Percentiles rank a stretch among this genome's conserved stretches.
These are phyloP conservation scores for maize (Zea mays) DNA, from an alignment of 176 grass and related monocot species.

Conservation along the genomic window Zm-B73-REFERENCE-NAM-5.0 NC_050105.1:150499001-150499500, in stretches of 20 bases:
- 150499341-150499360: constrained; percentile 66
- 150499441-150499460: neutral
- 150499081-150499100: constrained; percentile 53
- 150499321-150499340: constrained; percentile 84
- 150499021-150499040: constrained; percentile 65
- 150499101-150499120: constrained; percentile 65
- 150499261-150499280: constrained; percentile 61
- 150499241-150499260: neutral
- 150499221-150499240: neutral
- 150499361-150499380: constrained; percentile 80
- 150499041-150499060: constrained; percentile 41
- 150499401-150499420: neutral
- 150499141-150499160: neutral
- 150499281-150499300: constrained; percentile 75
- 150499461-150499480: neutral
- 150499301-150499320: constrained; percentile 70
- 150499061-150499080: constrained; percentile 83
- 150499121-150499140: constrained; percentile 54
- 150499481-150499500: neutral
- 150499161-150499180: neutral
- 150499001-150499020: constrained; percentile 58
- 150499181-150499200: neutral
- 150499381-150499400: constrained; percentile 48
- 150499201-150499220: neutral
- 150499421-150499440: neutral